Evolutionary conservation across 257 asterid species (phyloP).

Genomic region (Anisodus tanguticus): DNA sequence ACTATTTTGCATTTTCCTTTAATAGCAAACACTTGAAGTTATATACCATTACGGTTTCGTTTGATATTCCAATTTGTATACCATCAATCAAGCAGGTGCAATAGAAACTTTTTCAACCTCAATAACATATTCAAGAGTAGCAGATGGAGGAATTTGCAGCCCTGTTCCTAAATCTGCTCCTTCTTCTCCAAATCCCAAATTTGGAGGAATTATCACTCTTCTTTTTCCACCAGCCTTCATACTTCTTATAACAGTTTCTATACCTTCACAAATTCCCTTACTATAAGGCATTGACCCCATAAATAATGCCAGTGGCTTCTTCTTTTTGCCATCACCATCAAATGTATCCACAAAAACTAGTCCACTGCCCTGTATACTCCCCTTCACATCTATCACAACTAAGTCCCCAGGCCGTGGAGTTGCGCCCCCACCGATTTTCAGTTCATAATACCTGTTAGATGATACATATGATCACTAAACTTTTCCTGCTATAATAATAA

Average conservation of each 20-base stretch:
- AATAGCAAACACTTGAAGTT: neutral
- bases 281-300: slow-evolving; percentile 86
- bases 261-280: slow-evolving; percentile 84
- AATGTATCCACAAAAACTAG: slow-evolving; percentile 73
- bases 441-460: slow-evolving; percentile 58
- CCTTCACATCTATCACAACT: slow-evolving; percentile 80
- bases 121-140: slow-evolving; percentile 74
- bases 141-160: slow-evolving; percentile 67
- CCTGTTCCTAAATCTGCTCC: slow-evolving; percentile 88
- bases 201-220: slow-evolving; percentile 70
- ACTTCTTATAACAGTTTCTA: slow-evolving; percentile 57
- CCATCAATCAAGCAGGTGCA: slow-evolving; percentile 63
- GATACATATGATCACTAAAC: neutral
- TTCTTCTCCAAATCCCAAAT: slow-evolving; percentile 74
- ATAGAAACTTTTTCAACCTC: slow-evolving; percentile 80
- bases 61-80: neutral
- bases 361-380: slow-evolving; percentile 59
- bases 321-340: slow-evolving; percentile 36
- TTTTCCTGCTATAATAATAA: neutral
- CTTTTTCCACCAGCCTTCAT: slow-evolving; percentile 88
- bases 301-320: slow-evolving; percentile 72
- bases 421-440: slow-evolving; percentile 77
- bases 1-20: neutral
- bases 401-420: slow-evolving; percentile 67
- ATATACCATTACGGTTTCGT: too few relatives aligned